phyloP scores from a whole-genome alignment of 192 early-diverging fungal genomes.

The Coemansia sp. region DNA sequence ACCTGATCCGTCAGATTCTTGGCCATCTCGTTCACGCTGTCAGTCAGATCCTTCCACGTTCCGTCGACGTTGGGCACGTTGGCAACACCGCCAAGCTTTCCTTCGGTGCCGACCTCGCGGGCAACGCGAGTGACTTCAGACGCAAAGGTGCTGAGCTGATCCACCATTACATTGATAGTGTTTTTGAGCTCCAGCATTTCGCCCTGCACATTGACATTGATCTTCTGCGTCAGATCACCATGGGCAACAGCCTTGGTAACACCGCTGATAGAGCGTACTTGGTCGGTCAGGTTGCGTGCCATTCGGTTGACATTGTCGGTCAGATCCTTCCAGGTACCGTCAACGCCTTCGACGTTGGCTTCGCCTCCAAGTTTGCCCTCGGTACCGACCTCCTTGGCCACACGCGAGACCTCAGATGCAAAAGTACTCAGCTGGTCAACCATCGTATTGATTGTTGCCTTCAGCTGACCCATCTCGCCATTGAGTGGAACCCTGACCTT shows the following conservation, averaged over 20 bases:
- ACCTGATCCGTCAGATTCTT: slow-evolving; percentile 69
- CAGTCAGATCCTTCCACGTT: slow-evolving; percentile 66
- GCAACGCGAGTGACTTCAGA: slow-evolving; percentile 62
- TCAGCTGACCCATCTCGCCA: slow-evolving; percentile 63
- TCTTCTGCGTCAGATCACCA: slow-evolving; percentile 66
- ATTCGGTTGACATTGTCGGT: slow-evolving; percentile 77
- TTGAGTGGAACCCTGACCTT: slow-evolving; percentile 53
- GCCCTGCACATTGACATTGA: slow-evolving; percentile 58
- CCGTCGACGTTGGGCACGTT: slow-evolving; percentile 62
- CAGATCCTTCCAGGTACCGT: slow-evolving; percentile 71
- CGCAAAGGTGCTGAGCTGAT: slow-evolving; percentile 55
- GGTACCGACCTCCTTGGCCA: slow-evolving; percentile 69
- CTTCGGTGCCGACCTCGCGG: slow-evolving; percentile 67
- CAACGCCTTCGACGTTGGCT: slow-evolving; percentile 63
- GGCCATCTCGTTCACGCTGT: slow-evolving; percentile 74
- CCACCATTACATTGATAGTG: slow-evolving; percentile 68
- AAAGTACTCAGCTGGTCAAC: slow-evolving; percentile 68
- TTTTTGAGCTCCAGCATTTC: slow-evolving; percentile 68
- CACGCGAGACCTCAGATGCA: slow-evolving; percentile 70
- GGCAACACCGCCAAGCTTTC: slow-evolving; percentile 66
- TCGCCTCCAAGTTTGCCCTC: slow-evolving; percentile 72
- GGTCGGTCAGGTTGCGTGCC: slow-evolving; percentile 66
- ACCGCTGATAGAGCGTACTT: slow-evolving; percentile 67
- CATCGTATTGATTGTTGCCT: slow-evolving; percentile 66
- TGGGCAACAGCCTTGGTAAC: slow-evolving; percentile 71